phyloP scores from a whole-genome alignment of 2,329 filamentous ascomycete species.

The Trichocomaceae sp. region DNA sequence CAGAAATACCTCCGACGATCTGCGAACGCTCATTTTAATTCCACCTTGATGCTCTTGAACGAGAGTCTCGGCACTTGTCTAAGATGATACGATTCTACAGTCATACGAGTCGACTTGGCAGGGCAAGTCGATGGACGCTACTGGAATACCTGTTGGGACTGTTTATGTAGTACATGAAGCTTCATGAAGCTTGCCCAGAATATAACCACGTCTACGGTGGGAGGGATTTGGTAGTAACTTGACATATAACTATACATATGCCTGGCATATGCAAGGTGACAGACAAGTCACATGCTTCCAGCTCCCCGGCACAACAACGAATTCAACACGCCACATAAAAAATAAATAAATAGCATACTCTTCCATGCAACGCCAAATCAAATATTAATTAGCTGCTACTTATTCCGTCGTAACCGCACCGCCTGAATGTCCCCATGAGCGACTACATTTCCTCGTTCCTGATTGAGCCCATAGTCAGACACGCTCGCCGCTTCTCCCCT shows the following conservation, averaged over 20 bases:
- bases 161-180: background rate
- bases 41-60: constrained; percentile 42
- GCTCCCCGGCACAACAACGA: no score
- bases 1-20: constrained; percentile 27
- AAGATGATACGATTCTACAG: constrained; percentile 14
- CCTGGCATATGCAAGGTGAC: constrained; percentile 10
- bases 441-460: constrained; percentile 39
- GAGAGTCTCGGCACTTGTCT: constrained; percentile 44
- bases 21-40: constrained; percentile 37
- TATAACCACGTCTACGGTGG: no score
- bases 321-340: background rate
- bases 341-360: background rate
- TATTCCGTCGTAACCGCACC: background rate
- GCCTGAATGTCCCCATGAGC: constrained; percentile 32
- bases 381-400: background rate
- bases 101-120: background rate
- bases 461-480: constrained; percentile 39
- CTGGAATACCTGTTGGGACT: background rate
- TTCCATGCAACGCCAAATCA: background rate
- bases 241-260: background rate
- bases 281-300: constrained; percentile 10
- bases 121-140: background rate
- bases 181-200: background rate
- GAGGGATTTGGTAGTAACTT: no score
- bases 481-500: constrained; percentile 35